These are phyloP conservation scores for Yarrowia porcina DNA, from an alignment of 805 yeast genomes.

Conservation along the genomic window DNA sequence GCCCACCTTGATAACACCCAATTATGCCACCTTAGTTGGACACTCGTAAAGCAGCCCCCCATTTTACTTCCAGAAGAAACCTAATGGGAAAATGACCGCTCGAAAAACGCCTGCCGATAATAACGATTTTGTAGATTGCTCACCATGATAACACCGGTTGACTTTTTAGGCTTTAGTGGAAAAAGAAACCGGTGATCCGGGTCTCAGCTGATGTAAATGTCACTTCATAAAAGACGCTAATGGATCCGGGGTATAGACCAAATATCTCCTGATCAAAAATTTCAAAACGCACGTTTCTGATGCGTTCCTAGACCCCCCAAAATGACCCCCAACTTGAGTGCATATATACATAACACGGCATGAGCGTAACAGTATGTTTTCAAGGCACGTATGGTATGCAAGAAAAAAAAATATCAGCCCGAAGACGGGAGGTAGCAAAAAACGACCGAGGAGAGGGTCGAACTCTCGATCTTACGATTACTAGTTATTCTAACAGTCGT, in stretches of 20 bases:
- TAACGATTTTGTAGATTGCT: background rate
- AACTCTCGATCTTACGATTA: constrained; percentile 25
- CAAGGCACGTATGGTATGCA: too few relatives aligned
- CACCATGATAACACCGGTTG: background rate
- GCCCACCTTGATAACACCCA: background rate
- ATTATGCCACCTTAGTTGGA: too few relatives aligned
- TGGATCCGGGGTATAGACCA: background rate
- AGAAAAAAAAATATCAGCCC: too few relatives aligned
- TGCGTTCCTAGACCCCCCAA: background rate
- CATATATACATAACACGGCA: background rate
- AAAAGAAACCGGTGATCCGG: too few relatives aligned
- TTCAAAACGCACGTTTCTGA: too few relatives aligned
- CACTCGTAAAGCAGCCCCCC: background rate
- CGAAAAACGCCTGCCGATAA: background rate
- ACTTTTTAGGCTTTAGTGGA: background rate
- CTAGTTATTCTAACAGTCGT: constrained; percentile 19
- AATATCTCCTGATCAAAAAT: too few relatives aligned
- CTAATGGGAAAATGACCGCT: background rate
- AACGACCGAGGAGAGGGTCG: constrained; percentile 26
- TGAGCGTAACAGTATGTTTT: too few relatives aligned
- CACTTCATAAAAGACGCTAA: too few relatives aligned
- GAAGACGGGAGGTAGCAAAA: background rate
- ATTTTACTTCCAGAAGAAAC: background rate
- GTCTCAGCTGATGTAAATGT: too few relatives aligned
- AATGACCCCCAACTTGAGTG: background rate